These are phyloP conservation scores for Wickerhamiella occidentalis DNA, from an alignment of 805 yeast genomes.

Conservation along the genomic window DNA sequence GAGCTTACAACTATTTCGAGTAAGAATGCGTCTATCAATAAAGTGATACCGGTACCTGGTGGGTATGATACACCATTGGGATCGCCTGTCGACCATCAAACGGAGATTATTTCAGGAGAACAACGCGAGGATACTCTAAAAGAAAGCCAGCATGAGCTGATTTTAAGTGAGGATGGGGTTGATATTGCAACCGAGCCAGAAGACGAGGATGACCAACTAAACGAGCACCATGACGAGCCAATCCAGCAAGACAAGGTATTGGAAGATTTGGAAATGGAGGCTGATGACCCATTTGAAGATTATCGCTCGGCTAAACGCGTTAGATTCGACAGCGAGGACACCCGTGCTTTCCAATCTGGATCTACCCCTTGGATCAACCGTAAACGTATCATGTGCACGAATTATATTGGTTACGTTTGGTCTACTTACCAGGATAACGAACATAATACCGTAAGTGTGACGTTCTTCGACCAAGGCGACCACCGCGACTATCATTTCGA, in stretches of 20 bases:
- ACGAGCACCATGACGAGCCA: conserved; percentile 19
- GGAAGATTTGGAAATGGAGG: conserved; percentile 36
- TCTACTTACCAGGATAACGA: conserved; percentile 48
- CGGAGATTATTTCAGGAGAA: neutral
- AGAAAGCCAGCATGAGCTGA: neutral
- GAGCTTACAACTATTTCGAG: conserved; percentile 25
- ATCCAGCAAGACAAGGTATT: conserved; percentile 40
- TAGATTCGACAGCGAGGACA: conserved; percentile 16
- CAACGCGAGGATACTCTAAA: neutral
- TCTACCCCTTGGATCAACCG: conserved; percentile 68
- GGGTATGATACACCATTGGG: conserved; percentile 22
- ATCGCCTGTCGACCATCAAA: conserved; percentile 10
- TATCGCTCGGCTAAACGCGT: neutral
- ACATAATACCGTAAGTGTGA: conserved; percentile 65
- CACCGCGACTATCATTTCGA: conserved; percentile 78
- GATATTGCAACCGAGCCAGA: neutral
- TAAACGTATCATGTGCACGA: conserved; percentile 70
- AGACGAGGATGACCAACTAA: neutral
- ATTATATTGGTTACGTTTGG: conserved; percentile 71
- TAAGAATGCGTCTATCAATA: conserved; percentile 26
- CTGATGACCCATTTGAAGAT: conserved; percentile 21
- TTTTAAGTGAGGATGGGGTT: neutral
- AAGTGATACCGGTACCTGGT: conserved; percentile 18
- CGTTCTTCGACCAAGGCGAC: conserved; percentile 67
- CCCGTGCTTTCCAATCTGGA: conserved; percentile 61